Evolutionary conservation across 306 rosid species (phyloP), one percentile per base, ranked within the genome.

Genomic region (Cicer judaicum): DNA sequence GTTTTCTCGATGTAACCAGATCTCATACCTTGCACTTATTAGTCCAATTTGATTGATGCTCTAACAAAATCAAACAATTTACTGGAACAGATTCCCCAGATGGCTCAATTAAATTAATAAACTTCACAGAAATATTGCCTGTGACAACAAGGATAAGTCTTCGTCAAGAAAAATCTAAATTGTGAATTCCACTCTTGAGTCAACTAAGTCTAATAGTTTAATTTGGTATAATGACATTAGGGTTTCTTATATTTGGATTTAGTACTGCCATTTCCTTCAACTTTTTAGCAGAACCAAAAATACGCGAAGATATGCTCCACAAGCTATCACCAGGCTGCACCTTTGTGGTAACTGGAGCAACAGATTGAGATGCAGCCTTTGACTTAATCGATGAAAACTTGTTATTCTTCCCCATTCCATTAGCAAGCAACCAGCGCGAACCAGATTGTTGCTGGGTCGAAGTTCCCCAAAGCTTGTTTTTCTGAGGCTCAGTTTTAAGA

Each of bases 391-490:
- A 5, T 10, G 91, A 81, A 81, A 85, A 80, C 70, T 91, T 93
- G 61, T 78, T 89, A 87, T 43, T 57, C 83, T 91, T 93, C 19
- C 89, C 96, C 97, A 91, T 93, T 75, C 97, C 98, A 71, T 85
- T 91, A 5, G 97, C 97, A 21, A 93, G 68, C 84, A 91, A 82
- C 98, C 98, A 91, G 60, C 98, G 98, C 15, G 98, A 93, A 67
- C 98, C 92, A 1, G 98, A 89, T 64, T 89, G 87, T 72, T 91
- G 91, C 87, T 91, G 97, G 70, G 47, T 79, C 5, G 89, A 69
- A 19, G 82, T 78, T n/a, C 93, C 97, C 98, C 98, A 89, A 16
- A 78, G 85, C 84, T 87, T 91, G 87, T 85, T 91, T 59, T 55
- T 81, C 10, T 81, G 78, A 36, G 84, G 78, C 74, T 81, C 84